These are phyloP conservation scores for Sporothrix brasiliensis DNA, from an alignment of 2,329 filamentous ascomycete genomes.

Conservation along the genomic window DNA sequence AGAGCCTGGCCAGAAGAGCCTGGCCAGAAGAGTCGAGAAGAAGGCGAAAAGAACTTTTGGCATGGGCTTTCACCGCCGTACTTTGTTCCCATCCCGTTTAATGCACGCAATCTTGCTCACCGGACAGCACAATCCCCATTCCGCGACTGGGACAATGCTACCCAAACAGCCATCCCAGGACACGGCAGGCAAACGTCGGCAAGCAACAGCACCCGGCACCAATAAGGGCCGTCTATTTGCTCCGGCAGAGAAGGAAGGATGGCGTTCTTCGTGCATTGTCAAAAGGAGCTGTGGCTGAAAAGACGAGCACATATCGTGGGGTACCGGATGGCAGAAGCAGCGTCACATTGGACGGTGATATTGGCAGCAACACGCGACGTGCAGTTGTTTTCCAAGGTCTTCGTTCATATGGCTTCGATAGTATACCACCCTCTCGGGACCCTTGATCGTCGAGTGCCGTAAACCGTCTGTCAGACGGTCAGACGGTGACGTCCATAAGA, in stretches of 20 bases:
- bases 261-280: not conserved
- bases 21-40: not conserved
- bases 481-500: not conserved
- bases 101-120: slow-evolving; percentile 25
- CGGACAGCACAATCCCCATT: not conserved
- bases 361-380: not conserved
- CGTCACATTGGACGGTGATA: not conserved
- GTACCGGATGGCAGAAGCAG: not conserved
- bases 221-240: not conserved
- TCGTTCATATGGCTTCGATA: not conserved
- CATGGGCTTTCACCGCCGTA: too few species aligned
- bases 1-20: not conserved
- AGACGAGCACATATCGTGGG: slow-evolving; percentile 10
- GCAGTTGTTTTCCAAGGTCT: too few species aligned
- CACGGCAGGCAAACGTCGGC: not conserved
- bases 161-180: not conserved
- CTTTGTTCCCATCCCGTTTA: not conserved
- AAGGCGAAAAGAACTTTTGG: too few species aligned
- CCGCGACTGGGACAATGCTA: not conserved
- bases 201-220: too few species aligned
- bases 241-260: not conserved
- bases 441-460: too few species aligned
- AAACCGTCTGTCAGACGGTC: too few species aligned
- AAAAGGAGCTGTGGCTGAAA: not conserved
- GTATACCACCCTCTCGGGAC: not conserved